phyloP scores from a whole-genome alignment of 2,329 filamentous ascomycete species.

The Thielaviopsis musarum region DNA sequence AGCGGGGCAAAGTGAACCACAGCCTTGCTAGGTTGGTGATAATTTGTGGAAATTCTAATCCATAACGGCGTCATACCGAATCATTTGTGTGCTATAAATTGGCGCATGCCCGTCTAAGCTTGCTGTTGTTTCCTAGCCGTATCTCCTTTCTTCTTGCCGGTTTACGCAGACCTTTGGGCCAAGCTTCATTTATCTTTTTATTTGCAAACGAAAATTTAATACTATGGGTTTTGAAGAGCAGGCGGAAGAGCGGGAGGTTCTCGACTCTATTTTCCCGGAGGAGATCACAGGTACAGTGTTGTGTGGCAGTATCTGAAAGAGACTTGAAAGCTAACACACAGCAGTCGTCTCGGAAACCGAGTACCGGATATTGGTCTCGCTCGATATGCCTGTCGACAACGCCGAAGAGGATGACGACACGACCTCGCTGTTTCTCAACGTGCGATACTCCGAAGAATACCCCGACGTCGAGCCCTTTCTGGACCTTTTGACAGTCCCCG shows the following conservation, averaged over 20 bases:
- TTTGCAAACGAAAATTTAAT: constrained; percentile 13
- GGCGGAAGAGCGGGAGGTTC: constrained; percentile 86
- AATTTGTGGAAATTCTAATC: neutral
- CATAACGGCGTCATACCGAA: neutral
- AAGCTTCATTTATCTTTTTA: neutral
- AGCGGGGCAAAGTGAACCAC: neutral
- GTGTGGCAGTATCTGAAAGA: neutral
- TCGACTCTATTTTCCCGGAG: constrained; percentile 95
- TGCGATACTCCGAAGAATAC: constrained; percentile 80
- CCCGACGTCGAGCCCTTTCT: constrained; percentile 74
- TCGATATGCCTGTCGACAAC: constrained; percentile 58
- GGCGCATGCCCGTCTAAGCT: neutral
- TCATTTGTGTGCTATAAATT: too few relatives aligned
- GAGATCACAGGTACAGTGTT: constrained; percentile 67
- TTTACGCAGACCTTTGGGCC: neutral
- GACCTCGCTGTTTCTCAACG: constrained; percentile 55
- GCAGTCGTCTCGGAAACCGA: constrained; percentile 79
- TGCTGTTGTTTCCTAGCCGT: neutral
- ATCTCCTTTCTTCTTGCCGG: neutral
- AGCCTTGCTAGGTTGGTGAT: neutral
- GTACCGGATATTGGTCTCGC: constrained; percentile 69
- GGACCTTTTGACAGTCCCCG: constrained; percentile 59
- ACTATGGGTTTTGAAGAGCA: constrained; percentile 69
- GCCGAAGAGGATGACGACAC: constrained; percentile 47
- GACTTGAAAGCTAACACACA: neutral